Evolutionary conservation across 2,329 filamentous ascomycete species (phyloP).

Genomic region (Phyllosticta paracitricarpa): DNA sequence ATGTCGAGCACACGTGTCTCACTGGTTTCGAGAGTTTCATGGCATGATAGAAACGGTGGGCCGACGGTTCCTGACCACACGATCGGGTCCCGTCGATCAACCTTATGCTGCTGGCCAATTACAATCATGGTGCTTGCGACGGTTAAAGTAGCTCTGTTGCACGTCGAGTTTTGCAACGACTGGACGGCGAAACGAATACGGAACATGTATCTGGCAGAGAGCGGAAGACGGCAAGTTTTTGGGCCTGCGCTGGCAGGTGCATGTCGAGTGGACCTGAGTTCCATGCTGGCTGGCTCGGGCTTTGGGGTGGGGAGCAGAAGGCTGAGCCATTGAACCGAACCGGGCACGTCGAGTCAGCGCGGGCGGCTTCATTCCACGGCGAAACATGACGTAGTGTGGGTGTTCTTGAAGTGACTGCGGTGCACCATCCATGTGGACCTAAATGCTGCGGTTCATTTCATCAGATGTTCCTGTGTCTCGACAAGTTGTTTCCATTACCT

Average conservation of each 20-base stretch:
- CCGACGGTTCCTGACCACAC: background rate
- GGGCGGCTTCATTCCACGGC: background rate
- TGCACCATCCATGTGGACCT: no score
- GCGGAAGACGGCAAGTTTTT: background rate
- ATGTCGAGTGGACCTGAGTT: background rate
- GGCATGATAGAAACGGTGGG: background rate
- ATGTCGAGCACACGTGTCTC: background rate
- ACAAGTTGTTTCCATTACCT: no score
- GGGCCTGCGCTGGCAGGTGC: background rate
- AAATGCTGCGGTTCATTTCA: background rate
- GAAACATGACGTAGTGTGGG: background rate
- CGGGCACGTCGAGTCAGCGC: background rate
- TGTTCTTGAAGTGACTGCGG: no score
- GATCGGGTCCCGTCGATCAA: background rate
- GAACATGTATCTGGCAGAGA: background rate
- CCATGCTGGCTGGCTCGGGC: background rate
- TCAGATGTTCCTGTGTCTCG: background rate
- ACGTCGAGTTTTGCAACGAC: background rate
- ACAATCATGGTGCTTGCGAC: background rate
- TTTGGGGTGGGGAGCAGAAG: background rate
- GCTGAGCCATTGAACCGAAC: background rate
- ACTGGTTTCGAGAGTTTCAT: background rate
- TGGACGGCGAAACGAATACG: background rate
- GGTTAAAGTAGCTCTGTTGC: background rate
- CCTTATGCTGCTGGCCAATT: background rate